Evolutionary conservation across 306 rosid genomes (phyloP), one percentile per base, ranked within the genome.

Genomic region (Begonia masoniana): DNA sequence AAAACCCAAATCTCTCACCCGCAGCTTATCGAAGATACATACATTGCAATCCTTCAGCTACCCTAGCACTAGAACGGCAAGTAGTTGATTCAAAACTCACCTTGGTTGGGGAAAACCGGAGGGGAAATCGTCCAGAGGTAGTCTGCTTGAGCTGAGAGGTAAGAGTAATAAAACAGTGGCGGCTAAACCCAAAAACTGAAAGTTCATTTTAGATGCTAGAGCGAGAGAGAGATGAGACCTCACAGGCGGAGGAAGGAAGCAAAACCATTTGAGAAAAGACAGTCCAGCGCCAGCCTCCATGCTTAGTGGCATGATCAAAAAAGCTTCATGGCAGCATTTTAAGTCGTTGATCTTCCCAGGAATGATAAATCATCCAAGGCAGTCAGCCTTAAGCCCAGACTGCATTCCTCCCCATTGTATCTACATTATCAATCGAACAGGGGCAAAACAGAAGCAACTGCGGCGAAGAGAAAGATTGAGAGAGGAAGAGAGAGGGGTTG

Each of bases 231-330:
- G 21, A 57, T 35, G 17, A 5, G 69, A n/a, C 72, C 15, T 58
- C 46, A 77, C 84, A 81, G 54, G 88, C 84, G 49, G 84, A 69
- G 35, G n/a, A 75, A 71, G 49, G 81, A 81, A 35, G 88, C 81
- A 15, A 76, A 56, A n/a, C 81, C 81, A 81, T 74, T 65, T 66
- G 68, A 81, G 76, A 39, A 81, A 69, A 41, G 68, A n/a, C 45
- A 45, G 74, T 71, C 16, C 84, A 57, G 72, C 62, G 7, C 62
- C 73, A 23, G 9, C 84, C 88, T 54, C 79, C 79, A 14, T 71
- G 75, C 62, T 58, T 66, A 11, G 77, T 10, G 58, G 77, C 81
- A 64, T 77, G 71, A 6, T 43, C 49, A 51, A 77, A 5, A n/a
- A 26, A 81, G 75, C 65, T 57, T 77, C 63, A 56, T 56, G 52